These are phyloP conservation scores for Flaveria floridana DNA, from an alignment of 140 eudicot species.

Conservation along the genomic window DNA sequence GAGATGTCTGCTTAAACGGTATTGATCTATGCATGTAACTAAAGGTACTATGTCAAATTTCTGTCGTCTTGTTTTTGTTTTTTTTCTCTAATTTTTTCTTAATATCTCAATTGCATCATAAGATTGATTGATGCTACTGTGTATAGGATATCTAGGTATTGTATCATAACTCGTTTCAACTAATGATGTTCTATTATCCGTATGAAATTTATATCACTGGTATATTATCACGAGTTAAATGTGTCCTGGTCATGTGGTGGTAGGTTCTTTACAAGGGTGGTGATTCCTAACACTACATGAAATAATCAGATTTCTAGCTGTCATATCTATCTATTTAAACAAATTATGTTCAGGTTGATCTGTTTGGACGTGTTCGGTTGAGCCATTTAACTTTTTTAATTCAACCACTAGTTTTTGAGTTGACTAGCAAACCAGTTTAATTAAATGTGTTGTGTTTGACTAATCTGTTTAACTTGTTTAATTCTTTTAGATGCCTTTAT, in stretches of 20 bases:
- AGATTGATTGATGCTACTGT: neutral
- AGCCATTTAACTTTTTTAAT: no score
- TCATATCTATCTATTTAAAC: neutral
- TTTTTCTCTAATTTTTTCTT: neutral
- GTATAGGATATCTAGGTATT: slow-evolving; percentile 7
- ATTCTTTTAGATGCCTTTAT: no score
- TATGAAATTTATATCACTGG: neutral
- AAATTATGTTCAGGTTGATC: neutral
- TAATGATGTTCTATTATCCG: neutral
- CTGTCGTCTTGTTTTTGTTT: neutral
- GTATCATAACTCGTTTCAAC: neutral
- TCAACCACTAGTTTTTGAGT: no score
- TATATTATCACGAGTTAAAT: neutral
- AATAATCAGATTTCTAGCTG: neutral
- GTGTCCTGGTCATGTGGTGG: neutral
- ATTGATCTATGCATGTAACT: slow-evolving; percentile 27
- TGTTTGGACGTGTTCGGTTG: no score
- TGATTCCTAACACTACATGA: neutral
- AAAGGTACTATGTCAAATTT: neutral
- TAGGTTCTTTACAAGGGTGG: neutral
- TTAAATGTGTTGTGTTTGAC: no score
- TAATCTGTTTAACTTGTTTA: no score
- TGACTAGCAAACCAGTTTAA: no score
- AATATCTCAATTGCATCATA: neutral
- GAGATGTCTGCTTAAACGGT: slow-evolving; percentile 58